Conservation (phyloP, 2,329 filamentous ascomycete species). For the Cordyceps fumosorosea region DNA sequence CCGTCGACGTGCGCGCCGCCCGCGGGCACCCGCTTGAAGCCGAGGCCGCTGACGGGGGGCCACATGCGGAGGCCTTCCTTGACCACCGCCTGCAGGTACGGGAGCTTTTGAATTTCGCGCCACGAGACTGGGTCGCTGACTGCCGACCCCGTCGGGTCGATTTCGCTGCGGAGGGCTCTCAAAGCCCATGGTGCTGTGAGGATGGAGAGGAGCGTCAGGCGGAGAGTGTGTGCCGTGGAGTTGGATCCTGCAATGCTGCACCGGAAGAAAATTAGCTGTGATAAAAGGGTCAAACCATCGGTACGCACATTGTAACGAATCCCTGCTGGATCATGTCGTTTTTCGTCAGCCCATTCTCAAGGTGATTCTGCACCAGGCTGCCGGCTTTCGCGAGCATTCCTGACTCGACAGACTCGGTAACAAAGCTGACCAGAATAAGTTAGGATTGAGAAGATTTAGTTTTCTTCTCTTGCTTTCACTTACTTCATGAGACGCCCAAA, state of each 20-base stretch:
- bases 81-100: slow-evolving; percentile 51
- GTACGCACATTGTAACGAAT: slow-evolving; percentile 31
- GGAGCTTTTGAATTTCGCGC: slow-evolving; percentile 40
- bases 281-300: too few species aligned
- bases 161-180: slow-evolving; percentile 33
- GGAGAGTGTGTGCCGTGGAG: slow-evolving; percentile 49
- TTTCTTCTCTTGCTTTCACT: slow-evolving; percentile 7
- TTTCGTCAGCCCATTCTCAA: slow-evolving; percentile 29
- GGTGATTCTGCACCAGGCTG: slow-evolving; percentile 35
- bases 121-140: slow-evolving; percentile 36
- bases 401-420: slow-evolving; percentile 21
- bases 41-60: slow-evolving; percentile 46
- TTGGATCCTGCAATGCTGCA: slow-evolving; percentile 53
- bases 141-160: slow-evolving; percentile 33
- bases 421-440: slow-evolving; percentile 17
- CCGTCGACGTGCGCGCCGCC: slow-evolving; percentile 47
- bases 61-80: slow-evolving; percentile 51
- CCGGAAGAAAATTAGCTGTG: neutral
- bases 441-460: neutral
- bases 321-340: slow-evolving; percentile 33
- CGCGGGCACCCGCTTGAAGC: slow-evolving; percentile 47
- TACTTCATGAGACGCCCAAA: slow-evolving; percentile 34
- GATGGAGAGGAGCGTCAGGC: slow-evolving; percentile 45
- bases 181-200: slow-evolving; percentile 39
- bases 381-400: slow-evolving; percentile 20